A percentile compares a stretch with the other conserved stretches of the same genome.
phyloP scores from a whole-genome alignment of 306 rosid species.

The Gillenia trifoliata region DNA sequence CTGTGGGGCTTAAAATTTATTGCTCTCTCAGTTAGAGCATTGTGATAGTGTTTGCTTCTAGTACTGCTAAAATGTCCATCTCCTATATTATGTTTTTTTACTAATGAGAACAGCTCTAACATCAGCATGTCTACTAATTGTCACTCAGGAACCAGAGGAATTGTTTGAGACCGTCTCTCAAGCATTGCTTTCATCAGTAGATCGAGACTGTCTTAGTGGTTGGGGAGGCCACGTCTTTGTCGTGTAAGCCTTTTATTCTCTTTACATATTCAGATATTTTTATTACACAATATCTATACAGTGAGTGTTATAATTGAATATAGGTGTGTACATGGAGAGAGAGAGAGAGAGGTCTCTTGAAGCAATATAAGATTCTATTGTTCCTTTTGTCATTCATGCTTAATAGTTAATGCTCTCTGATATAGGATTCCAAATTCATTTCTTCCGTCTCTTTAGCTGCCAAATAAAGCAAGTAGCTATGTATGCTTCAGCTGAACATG shows the following conservation, averaged over 20 bases:
- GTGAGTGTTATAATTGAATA: background rate
- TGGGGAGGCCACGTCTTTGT: conserved; percentile 98
- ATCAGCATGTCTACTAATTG: conserved; percentile 9
- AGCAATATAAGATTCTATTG: background rate
- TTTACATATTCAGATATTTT: background rate
- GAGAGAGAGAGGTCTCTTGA: background rate
- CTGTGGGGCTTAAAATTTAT: conserved; percentile 1
- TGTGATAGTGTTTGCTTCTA: background rate
- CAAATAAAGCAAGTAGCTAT: background rate
- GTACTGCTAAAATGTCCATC: background rate
- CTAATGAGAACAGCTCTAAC: conserved; percentile 3
- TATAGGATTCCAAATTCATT: background rate
- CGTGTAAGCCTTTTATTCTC: conserved; percentile 59
- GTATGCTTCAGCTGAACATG: background rate
- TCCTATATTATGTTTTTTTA: background rate
- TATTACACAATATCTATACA: background rate
- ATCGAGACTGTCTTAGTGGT: conserved; percentile 99
- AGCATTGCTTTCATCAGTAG: conserved; percentile 90
- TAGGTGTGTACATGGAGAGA: background rate
- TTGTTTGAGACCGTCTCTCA: conserved; percentile 92
- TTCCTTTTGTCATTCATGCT: background rate
- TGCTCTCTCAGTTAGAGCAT: background rate
- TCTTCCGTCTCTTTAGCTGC: background rate
- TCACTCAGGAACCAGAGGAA: conserved; percentile 85
- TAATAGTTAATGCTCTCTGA: background rate